A percentile compares a stretch with the other conserved stretches of the same genome.
Evolutionary conservation across 2,329 filamentous ascomycete species (phyloP).

Genomic region (Mycosphaerella sp.): DNA sequence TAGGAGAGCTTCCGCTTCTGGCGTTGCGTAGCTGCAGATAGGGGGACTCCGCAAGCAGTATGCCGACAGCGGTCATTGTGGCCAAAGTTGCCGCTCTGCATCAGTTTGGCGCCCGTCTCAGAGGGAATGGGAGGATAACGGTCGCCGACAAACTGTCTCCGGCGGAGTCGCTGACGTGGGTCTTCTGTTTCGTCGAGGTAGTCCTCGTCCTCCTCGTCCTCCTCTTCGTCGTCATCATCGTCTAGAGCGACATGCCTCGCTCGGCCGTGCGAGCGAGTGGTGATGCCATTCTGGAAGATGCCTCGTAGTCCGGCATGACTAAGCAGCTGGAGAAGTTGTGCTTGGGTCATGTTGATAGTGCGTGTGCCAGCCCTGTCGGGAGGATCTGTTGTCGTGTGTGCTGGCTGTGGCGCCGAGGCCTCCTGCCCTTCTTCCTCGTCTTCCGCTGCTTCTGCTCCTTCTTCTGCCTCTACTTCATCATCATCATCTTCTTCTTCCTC

Average conservation of each 20-base stretch:
- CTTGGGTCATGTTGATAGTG: constrained; percentile 31
- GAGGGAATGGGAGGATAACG: constrained; percentile 80
- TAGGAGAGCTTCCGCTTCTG: constrained; percentile 57
- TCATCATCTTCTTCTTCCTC: constrained; percentile 28
- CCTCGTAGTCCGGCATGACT: constrained; percentile 48
- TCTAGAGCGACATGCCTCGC: constrained; percentile 22
- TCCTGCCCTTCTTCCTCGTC: constrained; percentile 28
- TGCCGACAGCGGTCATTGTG: constrained; percentile 50
- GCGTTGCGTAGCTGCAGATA: constrained; percentile 39
- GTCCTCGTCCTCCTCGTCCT: constrained; percentile 19
- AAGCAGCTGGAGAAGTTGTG: constrained; percentile 51
- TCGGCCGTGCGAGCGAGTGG: constrained; percentile 24
- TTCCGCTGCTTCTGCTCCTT: constrained; percentile 28
- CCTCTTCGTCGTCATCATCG: constrained; percentile 34
- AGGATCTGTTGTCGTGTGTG: constrained; percentile 8
- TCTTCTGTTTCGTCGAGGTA: constrained; percentile 35
- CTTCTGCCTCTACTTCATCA: constrained; percentile 18
- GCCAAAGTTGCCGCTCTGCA: constrained; percentile 78
- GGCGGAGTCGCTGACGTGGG: constrained; percentile 39
- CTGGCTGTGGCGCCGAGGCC: constrained; percentile 20
- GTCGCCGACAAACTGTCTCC: constrained; percentile 40
- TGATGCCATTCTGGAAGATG: constrained; percentile 39
- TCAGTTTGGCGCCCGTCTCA: constrained; percentile 66
- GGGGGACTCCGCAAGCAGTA: constrained; percentile 40
- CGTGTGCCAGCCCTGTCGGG: neutral